A percentile compares a stretch with the other conserved stretches of the same genome.
phyloP scores from a whole-genome alignment of 2,329 filamentous ascomycete species.

The Thermomyces lanuginosus region DNA sequence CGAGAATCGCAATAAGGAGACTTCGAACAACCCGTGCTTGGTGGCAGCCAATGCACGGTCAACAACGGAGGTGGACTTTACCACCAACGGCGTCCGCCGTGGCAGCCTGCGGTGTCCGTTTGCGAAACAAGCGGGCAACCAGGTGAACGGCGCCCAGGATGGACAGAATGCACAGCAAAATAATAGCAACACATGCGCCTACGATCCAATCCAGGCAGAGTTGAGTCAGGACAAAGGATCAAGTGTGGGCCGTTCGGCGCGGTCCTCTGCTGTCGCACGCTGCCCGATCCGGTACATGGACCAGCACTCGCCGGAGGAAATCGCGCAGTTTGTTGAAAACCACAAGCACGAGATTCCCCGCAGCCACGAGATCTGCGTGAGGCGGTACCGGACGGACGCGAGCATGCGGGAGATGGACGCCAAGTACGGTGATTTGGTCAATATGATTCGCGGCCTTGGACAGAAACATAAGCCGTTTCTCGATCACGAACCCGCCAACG shows the following conservation, averaged over 20 bases:
- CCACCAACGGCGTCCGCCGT: constrained; percentile 64
- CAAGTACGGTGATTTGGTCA: constrained; percentile 72
- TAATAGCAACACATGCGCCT: constrained; percentile 28
- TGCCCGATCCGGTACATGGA: constrained; percentile 89
- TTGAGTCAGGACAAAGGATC: constrained; percentile 28
- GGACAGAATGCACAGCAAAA: constrained; percentile 17
- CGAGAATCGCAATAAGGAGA: constrained; percentile 8
- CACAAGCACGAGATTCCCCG: constrained; percentile 91
- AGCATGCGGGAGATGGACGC: constrained; percentile 77
- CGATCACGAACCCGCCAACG: constrained; percentile 38
- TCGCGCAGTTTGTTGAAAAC: constrained; percentile 82
- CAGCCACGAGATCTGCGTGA: constrained; percentile 83
- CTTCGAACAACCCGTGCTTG: constrained; percentile 23
- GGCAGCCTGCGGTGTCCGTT: constrained; percentile 73
- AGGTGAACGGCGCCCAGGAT: constrained; percentile 24
- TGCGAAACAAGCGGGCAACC: constrained; percentile 35
- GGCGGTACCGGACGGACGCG: constrained; percentile 74
- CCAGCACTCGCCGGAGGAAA: constrained; percentile 81
- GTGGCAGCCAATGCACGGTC: constrained; percentile 38
- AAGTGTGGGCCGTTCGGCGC: constrained; percentile 22
- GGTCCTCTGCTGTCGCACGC: constrained; percentile 39
- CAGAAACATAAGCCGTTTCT: constrained; percentile 71
- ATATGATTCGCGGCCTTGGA: constrained; percentile 84
- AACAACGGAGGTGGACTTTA: constrained; percentile 76
- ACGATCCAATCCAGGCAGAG: constrained; percentile 41